These are phyloP conservation scores for Schrenkiella parvula DNA, from an alignment of 345 rosid species.

Conservation along the genomic window DNA sequence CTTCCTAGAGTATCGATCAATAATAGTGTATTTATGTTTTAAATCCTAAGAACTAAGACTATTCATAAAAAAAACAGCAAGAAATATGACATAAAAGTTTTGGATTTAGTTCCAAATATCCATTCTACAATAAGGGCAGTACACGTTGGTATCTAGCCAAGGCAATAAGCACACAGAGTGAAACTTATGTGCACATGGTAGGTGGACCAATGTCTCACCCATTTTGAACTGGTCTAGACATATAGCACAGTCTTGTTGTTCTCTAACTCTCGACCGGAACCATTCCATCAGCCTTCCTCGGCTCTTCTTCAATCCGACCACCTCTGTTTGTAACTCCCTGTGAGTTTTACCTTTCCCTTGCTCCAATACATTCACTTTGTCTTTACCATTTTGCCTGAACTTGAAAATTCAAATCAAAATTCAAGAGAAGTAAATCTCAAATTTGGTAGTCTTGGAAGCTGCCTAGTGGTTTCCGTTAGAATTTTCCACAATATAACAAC, in stretches of 20 bases:
- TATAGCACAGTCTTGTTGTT: slow-evolving; percentile 65
- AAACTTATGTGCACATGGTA: slow-evolving; percentile 71
- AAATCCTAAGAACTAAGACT: not conserved
- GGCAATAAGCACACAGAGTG: slow-evolving; percentile 62
- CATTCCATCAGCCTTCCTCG: slow-evolving; percentile 40
- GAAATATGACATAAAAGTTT: not conserved
- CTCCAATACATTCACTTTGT: slow-evolving; percentile 10
- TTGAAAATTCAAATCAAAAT: not conserved
- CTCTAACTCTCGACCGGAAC: slow-evolving; percentile 53
- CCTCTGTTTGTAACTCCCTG: slow-evolving; percentile 36
- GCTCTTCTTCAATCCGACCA: slow-evolving; percentile 37
- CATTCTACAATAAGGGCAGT: slow-evolving; percentile 76
- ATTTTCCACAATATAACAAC: slow-evolving; percentile 1
- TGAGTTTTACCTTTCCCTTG: not conserved
- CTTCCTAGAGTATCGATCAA: too few relatives aligned
- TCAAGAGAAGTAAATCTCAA: slow-evolving; percentile 7
- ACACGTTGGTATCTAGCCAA: slow-evolving; percentile 57
- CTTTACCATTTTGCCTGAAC: slow-evolving; percentile 35
- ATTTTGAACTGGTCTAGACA: slow-evolving; percentile 60
- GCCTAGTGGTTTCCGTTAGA: slow-evolving; percentile 24
- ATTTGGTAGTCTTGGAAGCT: not conserved
- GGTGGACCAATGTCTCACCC: slow-evolving; percentile 52
- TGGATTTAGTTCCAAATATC: slow-evolving; percentile 26
- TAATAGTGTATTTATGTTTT: too few relatives aligned
- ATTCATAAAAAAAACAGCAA: not conserved